Evolutionary conservation across 331 rosid genomes (phyloP), one percentile per base, ranked within the genome.

Genomic region (Quercus lobata): DNA sequence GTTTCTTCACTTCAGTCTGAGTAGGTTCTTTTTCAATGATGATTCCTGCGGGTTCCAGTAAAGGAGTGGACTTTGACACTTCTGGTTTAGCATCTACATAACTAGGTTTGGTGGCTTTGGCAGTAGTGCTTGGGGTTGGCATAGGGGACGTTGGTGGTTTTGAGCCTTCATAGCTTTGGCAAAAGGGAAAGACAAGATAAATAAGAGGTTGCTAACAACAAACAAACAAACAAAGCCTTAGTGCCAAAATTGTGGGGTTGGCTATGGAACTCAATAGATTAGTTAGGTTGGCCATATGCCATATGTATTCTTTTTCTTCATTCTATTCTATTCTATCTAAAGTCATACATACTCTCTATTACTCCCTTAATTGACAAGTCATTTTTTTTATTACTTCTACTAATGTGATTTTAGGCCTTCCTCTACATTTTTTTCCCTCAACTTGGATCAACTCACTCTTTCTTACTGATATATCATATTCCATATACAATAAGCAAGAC

Each of bases 61-160:
- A 46, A 76, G 82, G 60, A 46, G 71, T 76, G 62, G 82, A 32
- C 70, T 53, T 16, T 27, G 75, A 37, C 22, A 27, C 35, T 72
- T 54, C 75, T 70, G 76, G 74, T 37, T 14, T 46, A 44, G 49
- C 54, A 66, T 27, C 70, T 14, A 30, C 25, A 53, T 52, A 69
- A 76, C 44, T 65, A 49, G 55, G 58, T 65, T 82, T 78, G 58
- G 69, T 44, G 54, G 77, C 30, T 49, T 57, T 56, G 29, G 49
- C 49, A 57, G 69, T 73, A 49, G 71, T 74, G 68, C 72, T 83
- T 41, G 74, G 70, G 18, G 78, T 15, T 72, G 84, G 80, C 60
- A 74, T n/a, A 2, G 88, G 87, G 44, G 81, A 77, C 15, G 71
- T 78, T 44, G 78, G 85, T 22, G 83, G 82, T 76, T 87, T 86